These are phyloP conservation scores for Ustilago shanxiensis DNA, from an alignment of 1,284 basidiomycete species.

Conservation along the genomic window DNA sequence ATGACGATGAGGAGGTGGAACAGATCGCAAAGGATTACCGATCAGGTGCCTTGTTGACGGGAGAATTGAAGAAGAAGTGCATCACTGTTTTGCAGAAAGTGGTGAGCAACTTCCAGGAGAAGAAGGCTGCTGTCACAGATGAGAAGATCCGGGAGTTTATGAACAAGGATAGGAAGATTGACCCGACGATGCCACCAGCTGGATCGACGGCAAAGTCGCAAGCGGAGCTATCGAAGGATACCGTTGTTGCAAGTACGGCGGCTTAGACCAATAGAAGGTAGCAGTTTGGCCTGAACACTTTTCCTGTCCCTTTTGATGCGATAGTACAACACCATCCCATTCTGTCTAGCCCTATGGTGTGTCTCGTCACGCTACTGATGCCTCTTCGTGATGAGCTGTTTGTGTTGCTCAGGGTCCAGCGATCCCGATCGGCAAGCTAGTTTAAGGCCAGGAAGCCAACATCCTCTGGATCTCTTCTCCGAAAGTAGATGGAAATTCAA, in stretches of 20 bases:
- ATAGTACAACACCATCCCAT: background rate
- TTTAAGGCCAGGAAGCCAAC: no score
- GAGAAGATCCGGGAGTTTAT: slow-evolving; percentile 84
- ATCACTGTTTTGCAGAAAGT: slow-evolving; percentile 87
- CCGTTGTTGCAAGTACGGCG: slow-evolving; percentile 31
- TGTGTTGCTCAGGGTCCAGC: no score
- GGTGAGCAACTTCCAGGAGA: slow-evolving; percentile 89
- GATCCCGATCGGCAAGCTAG: no score
- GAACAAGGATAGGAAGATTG: slow-evolving; percentile 84
- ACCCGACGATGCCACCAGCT: slow-evolving; percentile 47
- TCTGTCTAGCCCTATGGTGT: no score
- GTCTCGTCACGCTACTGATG: no score
- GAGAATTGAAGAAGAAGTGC: slow-evolving; percentile 91
- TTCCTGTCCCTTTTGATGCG: background rate
- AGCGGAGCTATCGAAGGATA: slow-evolving; percentile 38
- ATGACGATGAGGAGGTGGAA: slow-evolving; percentile 88
- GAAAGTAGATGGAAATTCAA: no score
- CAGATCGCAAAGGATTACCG: slow-evolving; percentile 90
- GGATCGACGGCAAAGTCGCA: slow-evolving; percentile 56
- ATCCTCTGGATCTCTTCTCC: no score
- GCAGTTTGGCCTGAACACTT: background rate
- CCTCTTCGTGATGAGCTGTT: no score
- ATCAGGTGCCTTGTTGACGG: slow-evolving; percentile 86
- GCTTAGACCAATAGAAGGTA: no score
- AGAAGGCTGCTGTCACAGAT: slow-evolving; percentile 84